Evolutionary conservation across 164 flowering plant species (phyloP), one percentile per base, ranked within the genome.

Genomic region (Taxillus chinensis): DNA sequence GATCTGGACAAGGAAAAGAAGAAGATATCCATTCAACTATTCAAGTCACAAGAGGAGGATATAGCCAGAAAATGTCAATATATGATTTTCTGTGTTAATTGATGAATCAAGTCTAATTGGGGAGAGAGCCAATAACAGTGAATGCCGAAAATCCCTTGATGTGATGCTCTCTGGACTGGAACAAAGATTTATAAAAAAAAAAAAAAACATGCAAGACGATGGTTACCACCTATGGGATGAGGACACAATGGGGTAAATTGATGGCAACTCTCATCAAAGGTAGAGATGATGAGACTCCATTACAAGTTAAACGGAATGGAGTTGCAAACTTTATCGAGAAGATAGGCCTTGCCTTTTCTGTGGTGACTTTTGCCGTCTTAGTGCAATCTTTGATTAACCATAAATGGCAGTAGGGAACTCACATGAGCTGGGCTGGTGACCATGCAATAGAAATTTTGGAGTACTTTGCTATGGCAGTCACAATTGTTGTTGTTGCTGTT

Each of bases 261-360:
- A 79, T 89, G 90, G 92, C 90, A 11, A 84, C 96, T 61, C 80
- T 89, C 3, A 86, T 81, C 66, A 90, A 89, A 78, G 92, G 96
- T 5, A 92, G 96, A 55, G 85, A 83, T 67, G 95, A 87, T 70
- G 95, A 87, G 69, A 87, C 95, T 5, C 95, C 95, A 37, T 68
- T 87, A 65, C 92, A 86, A 70, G 92, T 88, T 59, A 88, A 88
- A 61, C 68, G 86, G 62, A 89, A 89, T 69, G 96, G 96, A 59
- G 96, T 86, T 58, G 89, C 96, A 3, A 89, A 90, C 48, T 78
- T 89, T 48, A 89, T 89, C 64, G 92, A 88, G 14, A 89, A 84
- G 64, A 73, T 84, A 2, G 92, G 90, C 27, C 87, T 89, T 57
- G 78, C 77, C 76, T 89, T 86, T 69, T 88, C 92, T 17, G 69